Conservation (phyloP, 192 early-diverging fungal genomes). For the Entomortierella chlamydospora region DNA sequence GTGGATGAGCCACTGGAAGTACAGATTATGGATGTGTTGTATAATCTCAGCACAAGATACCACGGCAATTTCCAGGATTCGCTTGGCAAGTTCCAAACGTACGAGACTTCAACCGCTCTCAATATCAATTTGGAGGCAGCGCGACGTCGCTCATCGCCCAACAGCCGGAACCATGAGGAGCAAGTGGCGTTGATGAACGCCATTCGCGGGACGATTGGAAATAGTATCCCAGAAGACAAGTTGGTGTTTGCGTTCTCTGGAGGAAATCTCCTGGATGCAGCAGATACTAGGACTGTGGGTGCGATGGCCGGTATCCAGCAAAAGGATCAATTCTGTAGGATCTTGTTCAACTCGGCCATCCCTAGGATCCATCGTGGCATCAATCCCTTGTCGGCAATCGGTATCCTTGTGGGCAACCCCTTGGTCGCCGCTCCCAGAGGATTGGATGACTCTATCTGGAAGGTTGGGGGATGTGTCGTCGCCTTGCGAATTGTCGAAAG, state of each 20-base stretch:
- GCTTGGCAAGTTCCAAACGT: conserved; percentile 72
- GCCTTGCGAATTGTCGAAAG: conserved; percentile 70
- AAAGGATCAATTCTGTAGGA: conserved; percentile 46
- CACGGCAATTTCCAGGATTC: conserved; percentile 73
- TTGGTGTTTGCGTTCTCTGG: conserved; percentile 71
- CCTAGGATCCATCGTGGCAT: conserved; percentile 65
- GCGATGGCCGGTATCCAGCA: conserved; percentile 34
- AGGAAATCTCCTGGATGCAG: conserved; percentile 58
- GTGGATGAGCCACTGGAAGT: conserved; percentile 71
- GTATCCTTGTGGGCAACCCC: conserved; percentile 63
- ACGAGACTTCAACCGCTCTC: conserved; percentile 69
- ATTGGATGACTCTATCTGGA: conserved; percentile 77
- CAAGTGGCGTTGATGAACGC: conserved; percentile 65
- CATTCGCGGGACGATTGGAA: conserved; percentile 62
- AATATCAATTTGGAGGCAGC: conserved; percentile 61
- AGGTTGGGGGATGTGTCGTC: conserved; percentile 75
- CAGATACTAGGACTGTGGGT: conserved; percentile 53
- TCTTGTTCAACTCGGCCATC: conserved; percentile 66
- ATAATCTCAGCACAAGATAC: conserved; percentile 74
- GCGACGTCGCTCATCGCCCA: conserved; percentile 48
- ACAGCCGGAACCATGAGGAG: conserved; percentile 55
- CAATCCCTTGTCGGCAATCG: conserved; percentile 51
- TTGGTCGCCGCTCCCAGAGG: conserved; percentile 67
- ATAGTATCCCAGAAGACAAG: conserved; percentile 70
- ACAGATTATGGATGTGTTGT: conserved; percentile 68